Evolutionary conservation across 495 filamentous ascomycete species (phyloP).

Genomic region (Ramalina intermedia): DNA sequence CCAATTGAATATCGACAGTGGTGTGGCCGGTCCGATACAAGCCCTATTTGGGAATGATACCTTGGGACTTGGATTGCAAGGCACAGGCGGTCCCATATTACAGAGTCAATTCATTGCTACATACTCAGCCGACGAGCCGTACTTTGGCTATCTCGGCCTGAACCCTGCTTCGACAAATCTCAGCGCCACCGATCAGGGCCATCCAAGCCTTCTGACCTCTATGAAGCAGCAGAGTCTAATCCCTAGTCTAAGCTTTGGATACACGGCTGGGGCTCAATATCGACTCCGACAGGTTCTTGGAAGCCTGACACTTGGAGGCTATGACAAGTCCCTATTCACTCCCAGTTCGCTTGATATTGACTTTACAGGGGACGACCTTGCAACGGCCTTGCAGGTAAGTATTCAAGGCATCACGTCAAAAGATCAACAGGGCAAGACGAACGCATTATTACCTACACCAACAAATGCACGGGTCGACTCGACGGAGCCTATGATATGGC

Average conservation of each 20-base stretch:
- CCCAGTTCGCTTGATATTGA: conserved; percentile 33
- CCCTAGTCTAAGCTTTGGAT: conserved; percentile 37
- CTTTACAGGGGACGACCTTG: conserved; percentile 30
- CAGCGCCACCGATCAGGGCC: conserved; percentile 24
- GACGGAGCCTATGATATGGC: conserved; percentile 38
- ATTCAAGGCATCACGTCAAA: conserved; percentile 32
- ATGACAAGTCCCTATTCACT: conserved; percentile 35
- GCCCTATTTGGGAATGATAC: conserved; percentile 37
- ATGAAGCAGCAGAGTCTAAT: conserved; percentile 32
- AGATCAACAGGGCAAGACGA: conserved; percentile 11
- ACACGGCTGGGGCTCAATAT: conserved; percentile 42
- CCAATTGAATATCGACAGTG: conserved; percentile 25
- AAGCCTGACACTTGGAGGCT: conserved; percentile 43
- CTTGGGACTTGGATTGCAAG: conserved; percentile 30
- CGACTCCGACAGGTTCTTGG: conserved; percentile 35
- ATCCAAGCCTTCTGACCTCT: conserved; percentile 33
- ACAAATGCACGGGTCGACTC: conserved; percentile 35
- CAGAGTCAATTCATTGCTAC: conserved; percentile 33
- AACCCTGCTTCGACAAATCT: conserved; percentile 35
- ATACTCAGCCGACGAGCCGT: conserved; percentile 32
- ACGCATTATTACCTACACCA: conserved; percentile 6
- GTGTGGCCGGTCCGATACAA: conserved; percentile 27
- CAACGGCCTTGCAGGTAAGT: conserved; percentile 34
- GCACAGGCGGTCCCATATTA: conserved; percentile 27
- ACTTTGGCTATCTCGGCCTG: conserved; percentile 41